These are phyloP conservation scores for Russula virescens DNA, from an alignment of 768 basidiomycete genomes.

Conservation along the genomic window DNA sequence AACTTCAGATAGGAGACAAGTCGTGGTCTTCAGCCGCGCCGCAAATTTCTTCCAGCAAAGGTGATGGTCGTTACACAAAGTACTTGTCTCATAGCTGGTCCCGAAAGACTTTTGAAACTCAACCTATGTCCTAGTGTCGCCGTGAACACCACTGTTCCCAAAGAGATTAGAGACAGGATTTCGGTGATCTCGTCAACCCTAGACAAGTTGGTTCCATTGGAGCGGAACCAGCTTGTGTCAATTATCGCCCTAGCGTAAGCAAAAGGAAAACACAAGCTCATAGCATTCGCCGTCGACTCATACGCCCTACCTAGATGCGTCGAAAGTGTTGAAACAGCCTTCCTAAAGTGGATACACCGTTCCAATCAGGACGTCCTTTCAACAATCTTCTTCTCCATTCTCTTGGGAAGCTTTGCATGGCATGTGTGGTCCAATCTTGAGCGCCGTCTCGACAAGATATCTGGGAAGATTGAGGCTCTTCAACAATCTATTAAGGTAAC, in stretches of 20 bases:
- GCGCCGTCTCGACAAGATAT: not conserved
- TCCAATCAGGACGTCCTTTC: not conserved
- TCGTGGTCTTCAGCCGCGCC: not conserved
- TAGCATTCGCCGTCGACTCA: not conserved
- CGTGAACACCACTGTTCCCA: not conserved
- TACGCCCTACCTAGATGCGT: not conserved
- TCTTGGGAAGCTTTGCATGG: constrained; percentile 4
- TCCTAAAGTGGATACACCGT: not conserved
- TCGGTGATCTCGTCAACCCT: not conserved
- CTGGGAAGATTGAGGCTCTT: not conserved
- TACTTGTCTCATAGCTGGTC: not conserved
- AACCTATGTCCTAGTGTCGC: not conserved
- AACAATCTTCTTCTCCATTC: not conserved
- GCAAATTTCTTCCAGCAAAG: not conserved
- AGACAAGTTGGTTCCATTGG: not conserved
- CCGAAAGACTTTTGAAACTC: not conserved
- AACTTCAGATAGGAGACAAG: not conserved
- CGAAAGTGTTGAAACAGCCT: not conserved
- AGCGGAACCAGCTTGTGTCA: not conserved
- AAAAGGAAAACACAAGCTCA: not conserved
- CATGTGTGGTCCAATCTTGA: constrained; percentile 3
- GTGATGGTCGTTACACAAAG: not conserved
- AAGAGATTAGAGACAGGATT: not conserved
- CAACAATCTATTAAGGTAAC: constrained; percentile 6
- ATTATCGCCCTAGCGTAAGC: constrained; percentile 2